phyloP scores from a whole-genome alignment of 1,284 basidiomycete species.

The Coniferiporia weirii region DNA sequence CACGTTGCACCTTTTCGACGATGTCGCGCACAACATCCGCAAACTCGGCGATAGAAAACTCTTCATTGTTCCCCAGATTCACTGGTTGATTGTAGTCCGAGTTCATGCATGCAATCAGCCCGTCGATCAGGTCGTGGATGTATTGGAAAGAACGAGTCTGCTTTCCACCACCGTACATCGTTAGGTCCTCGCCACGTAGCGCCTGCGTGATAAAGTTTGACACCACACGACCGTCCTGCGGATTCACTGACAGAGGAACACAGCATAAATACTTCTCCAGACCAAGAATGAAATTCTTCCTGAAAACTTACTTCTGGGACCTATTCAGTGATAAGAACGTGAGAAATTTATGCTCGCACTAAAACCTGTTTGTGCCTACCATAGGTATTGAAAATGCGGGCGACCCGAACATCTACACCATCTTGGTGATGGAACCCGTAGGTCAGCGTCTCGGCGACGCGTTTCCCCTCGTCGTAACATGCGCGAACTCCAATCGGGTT shows the following conservation, averaged over 20 bases:
- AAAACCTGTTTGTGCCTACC: constrained; percentile 33
- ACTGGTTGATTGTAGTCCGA: constrained; percentile 86
- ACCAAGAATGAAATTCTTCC: not conserved
- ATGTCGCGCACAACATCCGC: constrained; percentile 84
- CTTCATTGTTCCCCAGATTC: constrained; percentile 92
- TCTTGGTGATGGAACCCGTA: constrained; percentile 95
- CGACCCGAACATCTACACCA: constrained; percentile 91
- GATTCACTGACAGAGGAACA: constrained; percentile 69
- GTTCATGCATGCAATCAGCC: constrained; percentile 90
- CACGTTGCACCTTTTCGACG: constrained; percentile 83
- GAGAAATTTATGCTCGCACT: not conserved
- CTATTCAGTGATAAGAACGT: constrained; percentile 3
- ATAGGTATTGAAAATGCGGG: constrained; percentile 93
- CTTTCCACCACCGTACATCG: constrained; percentile 93
- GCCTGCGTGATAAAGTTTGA: constrained; percentile 99
- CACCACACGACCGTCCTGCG: constrained; percentile 93
- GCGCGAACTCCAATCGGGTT: constrained; percentile 96
- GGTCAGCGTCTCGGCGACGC: constrained; percentile 90
- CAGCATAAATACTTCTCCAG: not conserved
- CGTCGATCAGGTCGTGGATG: constrained; percentile 78
- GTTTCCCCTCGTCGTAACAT: constrained; percentile 98
- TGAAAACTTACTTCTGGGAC: constrained; percentile 26
- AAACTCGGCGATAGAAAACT: constrained; percentile 92
- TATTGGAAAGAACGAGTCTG: constrained; percentile 98
- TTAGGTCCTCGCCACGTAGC: constrained; percentile 91